Evolutionary conservation across 2,329 filamentous ascomycete genomes (phyloP).

Genomic region (Malbranchea cinnamomea): DNA sequence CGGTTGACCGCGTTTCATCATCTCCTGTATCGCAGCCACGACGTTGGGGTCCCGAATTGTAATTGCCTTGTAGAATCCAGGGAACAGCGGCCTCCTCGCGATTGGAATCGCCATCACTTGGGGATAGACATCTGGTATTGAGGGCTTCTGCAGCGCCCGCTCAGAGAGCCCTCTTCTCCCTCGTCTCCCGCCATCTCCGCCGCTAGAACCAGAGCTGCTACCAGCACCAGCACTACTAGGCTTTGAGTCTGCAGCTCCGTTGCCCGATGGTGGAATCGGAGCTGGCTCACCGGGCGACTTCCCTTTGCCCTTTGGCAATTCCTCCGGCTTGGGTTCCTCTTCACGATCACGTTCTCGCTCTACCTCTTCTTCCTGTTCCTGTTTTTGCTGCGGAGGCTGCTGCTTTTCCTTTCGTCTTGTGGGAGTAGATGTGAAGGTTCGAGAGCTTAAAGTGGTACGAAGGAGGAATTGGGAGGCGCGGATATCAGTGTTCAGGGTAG

Average conservation of each 20-base stretch:
- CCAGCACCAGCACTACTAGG: constrained; percentile 42
- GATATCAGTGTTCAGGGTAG: constrained; percentile 5
- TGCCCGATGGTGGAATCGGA: constrained; percentile 24
- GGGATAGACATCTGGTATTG: constrained; percentile 87
- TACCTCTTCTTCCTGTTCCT: constrained; percentile 28
- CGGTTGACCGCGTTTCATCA: constrained; percentile 91
- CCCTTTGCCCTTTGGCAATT: constrained; percentile 25
- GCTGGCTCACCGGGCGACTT: constrained; percentile 34
- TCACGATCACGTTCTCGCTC: constrained; percentile 24
- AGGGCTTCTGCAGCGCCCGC: constrained; percentile 68
- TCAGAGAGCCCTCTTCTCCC: constrained; percentile 55
- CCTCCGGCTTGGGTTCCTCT: constrained; percentile 19
- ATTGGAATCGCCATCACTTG: constrained; percentile 97
- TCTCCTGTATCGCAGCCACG: constrained; percentile 80
- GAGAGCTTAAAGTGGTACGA: too few relatives aligned
- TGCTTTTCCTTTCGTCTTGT: constrained; percentile 42
- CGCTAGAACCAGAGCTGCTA: constrained; percentile 9
- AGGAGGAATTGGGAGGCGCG: constrained; percentile 13
- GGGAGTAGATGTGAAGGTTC: constrained; percentile 31
- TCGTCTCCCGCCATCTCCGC: constrained; percentile 29
- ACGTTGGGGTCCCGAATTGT: constrained; percentile 91
- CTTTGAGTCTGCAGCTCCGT: constrained; percentile 24
- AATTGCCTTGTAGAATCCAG: constrained; percentile 97
- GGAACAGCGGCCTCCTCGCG: constrained; percentile 81
- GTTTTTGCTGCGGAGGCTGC: constrained; percentile 30